Conservation (phyloP, 352 stramenopile genomes). For the Phytopythium cucurbitacearum region DNA sequence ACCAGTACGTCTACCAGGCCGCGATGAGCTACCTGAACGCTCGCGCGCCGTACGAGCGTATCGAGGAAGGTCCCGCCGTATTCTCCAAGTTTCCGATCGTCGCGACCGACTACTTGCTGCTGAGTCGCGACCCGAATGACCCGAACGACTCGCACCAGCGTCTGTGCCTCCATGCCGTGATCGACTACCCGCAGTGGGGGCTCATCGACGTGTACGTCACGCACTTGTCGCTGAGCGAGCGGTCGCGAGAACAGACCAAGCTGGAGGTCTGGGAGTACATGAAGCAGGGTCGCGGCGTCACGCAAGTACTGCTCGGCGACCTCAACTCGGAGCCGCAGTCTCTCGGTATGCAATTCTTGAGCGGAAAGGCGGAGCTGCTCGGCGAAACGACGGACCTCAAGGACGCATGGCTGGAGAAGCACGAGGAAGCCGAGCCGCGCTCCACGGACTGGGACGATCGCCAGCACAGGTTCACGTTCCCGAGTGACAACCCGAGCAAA, state of each 20-base stretch:
- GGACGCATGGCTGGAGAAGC: slow-evolving; percentile 69
- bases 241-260: slow-evolving; percentile 68
- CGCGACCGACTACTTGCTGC: slow-evolving; percentile 72
- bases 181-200: slow-evolving; percentile 62
- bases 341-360: slow-evolving; percentile 71
- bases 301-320: slow-evolving; percentile 79
- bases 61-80: slow-evolving; percentile 81
- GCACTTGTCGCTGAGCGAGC: slow-evolving; percentile 79
- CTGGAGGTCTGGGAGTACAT: slow-evolving; percentile 84
- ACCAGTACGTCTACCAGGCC: slow-evolving; percentile 84
- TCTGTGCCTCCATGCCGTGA: slow-evolving; percentile 73
- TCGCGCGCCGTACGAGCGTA: slow-evolving; percentile 54
- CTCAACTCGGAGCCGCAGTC: slow-evolving; percentile 87
- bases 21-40: slow-evolving; percentile 84
- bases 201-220: slow-evolving; percentile 84
- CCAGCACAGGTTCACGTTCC: slow-evolving; percentile 74
- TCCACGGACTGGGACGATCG: slow-evolving; percentile 44
- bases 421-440: slow-evolving; percentile 53
- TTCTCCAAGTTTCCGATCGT: slow-evolving; percentile 81
- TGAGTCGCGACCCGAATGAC: slow-evolving; percentile 77
- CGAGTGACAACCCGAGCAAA: slow-evolving; percentile 78
- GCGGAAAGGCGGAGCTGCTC: slow-evolving; percentile 47
- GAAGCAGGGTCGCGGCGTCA: slow-evolving; percentile 47
- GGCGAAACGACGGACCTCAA: slow-evolving; percentile 60
- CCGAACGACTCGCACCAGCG: slow-evolving; percentile 84